Conservation (phyloP, 345 rosid species). For the Lepidium aucheri region DNA sequence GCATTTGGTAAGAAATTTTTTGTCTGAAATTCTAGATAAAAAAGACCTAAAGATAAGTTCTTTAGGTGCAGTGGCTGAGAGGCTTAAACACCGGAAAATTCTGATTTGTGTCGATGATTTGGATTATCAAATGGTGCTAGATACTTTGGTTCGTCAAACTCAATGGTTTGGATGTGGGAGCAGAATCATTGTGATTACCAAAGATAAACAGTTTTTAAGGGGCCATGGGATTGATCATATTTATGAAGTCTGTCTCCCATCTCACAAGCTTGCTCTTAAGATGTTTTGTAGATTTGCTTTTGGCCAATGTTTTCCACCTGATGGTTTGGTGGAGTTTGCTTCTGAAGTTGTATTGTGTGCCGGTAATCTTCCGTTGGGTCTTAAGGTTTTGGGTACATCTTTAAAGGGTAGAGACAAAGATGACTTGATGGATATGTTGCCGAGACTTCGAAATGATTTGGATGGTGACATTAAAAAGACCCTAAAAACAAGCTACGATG, state of each 20-base stretch:
- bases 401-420: not conserved
- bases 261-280: not conserved
- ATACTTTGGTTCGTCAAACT: slow-evolving; percentile 29
- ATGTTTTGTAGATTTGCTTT: slow-evolving; percentile 9
- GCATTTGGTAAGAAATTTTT: not conserved
- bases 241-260: not conserved
- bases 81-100: slow-evolving; percentile 6
- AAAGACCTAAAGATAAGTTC: not conserved
- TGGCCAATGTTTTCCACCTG: not conserved
- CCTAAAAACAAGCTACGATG: slow-evolving; percentile 21
- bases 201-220: slow-evolving; percentile 17
- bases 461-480: not conserved
- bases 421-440: slow-evolving; percentile 8
- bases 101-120: slow-evolving; percentile 46
- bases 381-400: slow-evolving; percentile 16
- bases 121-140: slow-evolving; percentile 26
- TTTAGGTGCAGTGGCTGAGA: not conserved
- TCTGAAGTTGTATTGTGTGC: not conserved
- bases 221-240: not conserved
- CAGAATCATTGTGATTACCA: slow-evolving; percentile 43
- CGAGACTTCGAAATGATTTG: not conserved
- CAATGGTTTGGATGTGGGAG: slow-evolving; percentile 38
- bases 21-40: not conserved
- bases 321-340: not conserved
- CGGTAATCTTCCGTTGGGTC: slow-evolving; percentile 22